A percentile compares a stretch with the other conserved stretches of the same genome.
phyloP scores from a whole-genome alignment of 2,329 filamentous ascomycete species.

The Claviceps paspali region DNA sequence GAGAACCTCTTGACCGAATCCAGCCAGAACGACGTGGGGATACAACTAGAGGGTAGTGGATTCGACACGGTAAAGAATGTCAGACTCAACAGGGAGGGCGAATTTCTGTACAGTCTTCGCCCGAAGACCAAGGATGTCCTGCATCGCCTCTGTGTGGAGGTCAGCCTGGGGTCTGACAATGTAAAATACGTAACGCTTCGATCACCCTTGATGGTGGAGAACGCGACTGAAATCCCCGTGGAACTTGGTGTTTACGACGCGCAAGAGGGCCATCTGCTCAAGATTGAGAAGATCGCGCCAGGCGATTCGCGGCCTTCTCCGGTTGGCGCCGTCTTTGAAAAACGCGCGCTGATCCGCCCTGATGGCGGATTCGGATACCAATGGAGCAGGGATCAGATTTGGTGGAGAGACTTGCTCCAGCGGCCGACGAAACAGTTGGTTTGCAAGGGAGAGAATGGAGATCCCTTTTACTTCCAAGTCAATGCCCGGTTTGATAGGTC shows the following conservation, averaged over 20 bases:
- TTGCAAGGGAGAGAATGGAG: slow-evolving; percentile 72
- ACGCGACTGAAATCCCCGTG: slow-evolving; percentile 90
- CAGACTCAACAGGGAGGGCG: slow-evolving; percentile 84
- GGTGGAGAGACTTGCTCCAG: slow-evolving; percentile 85
- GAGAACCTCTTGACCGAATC: slow-evolving; percentile 81
- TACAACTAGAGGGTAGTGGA: slow-evolving; percentile 81
- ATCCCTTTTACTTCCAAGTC: slow-evolving; percentile 94
- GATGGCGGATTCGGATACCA: slow-evolving; percentile 94
- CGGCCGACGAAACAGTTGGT: slow-evolving; percentile 74
- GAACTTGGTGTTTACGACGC: slow-evolving; percentile 85
- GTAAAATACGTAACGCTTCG: slow-evolving; percentile 96
- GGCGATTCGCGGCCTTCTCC: slow-evolving; percentile 82
- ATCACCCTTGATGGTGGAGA: slow-evolving; percentile 83
- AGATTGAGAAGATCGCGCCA: slow-evolving; percentile 94
- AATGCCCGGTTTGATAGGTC: slow-evolving; percentile 73
- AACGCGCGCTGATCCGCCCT: slow-evolving; percentile 73
- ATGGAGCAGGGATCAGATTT: slow-evolving; percentile 80
- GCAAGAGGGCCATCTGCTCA: slow-evolving; percentile 75
- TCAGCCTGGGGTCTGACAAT: slow-evolving; percentile 82
- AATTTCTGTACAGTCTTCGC: slow-evolving; percentile 75
- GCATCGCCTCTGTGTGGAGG: slow-evolving; percentile 83
- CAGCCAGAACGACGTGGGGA: slow-evolving; percentile 60
- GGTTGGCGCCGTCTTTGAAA: slow-evolving; percentile 81
- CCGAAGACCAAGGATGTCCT: slow-evolving; percentile 74
- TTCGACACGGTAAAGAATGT: slow-evolving; percentile 86